Conservation (phyloP, 2,329 filamentous ascomycete genomes). For the Xylariales sp. region DNA sequence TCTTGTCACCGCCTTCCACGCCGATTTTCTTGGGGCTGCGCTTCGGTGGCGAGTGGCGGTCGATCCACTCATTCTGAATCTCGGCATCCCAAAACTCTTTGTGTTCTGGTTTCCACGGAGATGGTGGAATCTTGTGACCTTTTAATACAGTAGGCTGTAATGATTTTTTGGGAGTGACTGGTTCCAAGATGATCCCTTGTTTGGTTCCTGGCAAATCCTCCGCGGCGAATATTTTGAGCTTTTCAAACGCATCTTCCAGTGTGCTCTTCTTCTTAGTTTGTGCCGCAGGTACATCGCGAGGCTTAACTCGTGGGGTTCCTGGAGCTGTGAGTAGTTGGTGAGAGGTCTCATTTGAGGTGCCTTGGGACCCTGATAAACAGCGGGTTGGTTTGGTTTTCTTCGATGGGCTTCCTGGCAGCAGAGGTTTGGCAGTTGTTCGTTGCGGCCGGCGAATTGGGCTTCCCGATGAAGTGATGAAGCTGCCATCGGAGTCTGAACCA, state of each 20-base stretch:
- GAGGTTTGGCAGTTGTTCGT: slow-evolving; percentile 12
- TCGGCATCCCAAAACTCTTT: slow-evolving; percentile 28
- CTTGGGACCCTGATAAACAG: too few species aligned
- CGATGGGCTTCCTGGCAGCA: slow-evolving; percentile 12
- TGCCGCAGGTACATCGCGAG: background rate
- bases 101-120: slow-evolving; percentile 25
- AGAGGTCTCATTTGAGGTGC: too few species aligned
- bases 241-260: slow-evolving; percentile 24
- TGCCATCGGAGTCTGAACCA: slow-evolving; percentile 13
- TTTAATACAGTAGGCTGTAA: slow-evolving; percentile 19
- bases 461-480: too few species aligned
- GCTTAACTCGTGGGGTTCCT: slow-evolving; percentile 1
- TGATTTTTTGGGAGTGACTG: slow-evolving; percentile 21
- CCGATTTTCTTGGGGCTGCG: slow-evolving; percentile 13
- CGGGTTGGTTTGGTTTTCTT: slow-evolving; percentile 13
- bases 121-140: slow-evolving; percentile 18
- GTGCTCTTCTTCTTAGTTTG: slow-evolving; percentile 12
- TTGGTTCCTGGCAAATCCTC: slow-evolving; percentile 8
- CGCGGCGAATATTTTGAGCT: slow-evolving; percentile 23
- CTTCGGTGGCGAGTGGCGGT: slow-evolving; percentile 26
- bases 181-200: slow-evolving; percentile 12
- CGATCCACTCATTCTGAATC: slow-evolving; percentile 27
- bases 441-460: slow-evolving; percentile 13
- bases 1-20: slow-evolving; percentile 18
- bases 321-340: slow-evolving; percentile 2